A percentile compares a stretch with the other conserved stretches of the same genome.
phyloP scores from a whole-genome alignment of 345 rosid species.

The Angophora floribunda region DNA sequence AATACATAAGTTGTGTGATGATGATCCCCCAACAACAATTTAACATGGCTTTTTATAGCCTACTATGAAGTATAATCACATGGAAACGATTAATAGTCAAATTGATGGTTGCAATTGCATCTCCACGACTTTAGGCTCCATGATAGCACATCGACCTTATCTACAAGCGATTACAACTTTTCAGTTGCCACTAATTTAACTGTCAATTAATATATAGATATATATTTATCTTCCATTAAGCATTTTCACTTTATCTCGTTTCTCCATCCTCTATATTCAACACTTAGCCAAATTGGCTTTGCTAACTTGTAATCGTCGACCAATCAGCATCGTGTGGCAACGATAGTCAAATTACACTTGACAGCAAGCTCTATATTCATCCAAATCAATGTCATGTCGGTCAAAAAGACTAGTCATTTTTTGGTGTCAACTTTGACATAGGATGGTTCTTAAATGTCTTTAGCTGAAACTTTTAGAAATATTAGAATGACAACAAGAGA shows the following conservation, averaged over 20 bases:
- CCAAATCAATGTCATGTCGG: not conserved
- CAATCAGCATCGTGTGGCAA: not conserved
- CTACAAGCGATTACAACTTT: not conserved
- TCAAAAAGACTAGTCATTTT: too few species aligned
- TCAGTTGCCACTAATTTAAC: not conserved
- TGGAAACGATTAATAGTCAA: not conserved
- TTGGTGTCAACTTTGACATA: not conserved
- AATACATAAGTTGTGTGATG: not conserved
- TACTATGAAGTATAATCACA: too few species aligned
- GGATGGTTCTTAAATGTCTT: not conserved
- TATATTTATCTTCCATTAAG: not conserved
- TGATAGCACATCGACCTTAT: accelerated
- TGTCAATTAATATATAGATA: too few species aligned
- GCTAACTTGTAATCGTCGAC: not conserved
- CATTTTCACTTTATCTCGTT: not conserved
- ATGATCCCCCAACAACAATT: not conserved
- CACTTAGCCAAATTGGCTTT: not conserved
- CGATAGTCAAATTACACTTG: not conserved
- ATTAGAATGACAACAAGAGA: not conserved
- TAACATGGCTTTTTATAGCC: accelerated
- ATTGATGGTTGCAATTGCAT: not conserved
- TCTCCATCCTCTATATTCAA: not conserved
- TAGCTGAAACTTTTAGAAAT: not conserved
- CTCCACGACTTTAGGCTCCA: not conserved
- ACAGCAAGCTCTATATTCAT: not conserved